Evolutionary conservation across 2,329 filamentous ascomycete genomes (phyloP), one percentile per base, ranked within the genome.

Genomic region (Hypoxylon sp.): DNA sequence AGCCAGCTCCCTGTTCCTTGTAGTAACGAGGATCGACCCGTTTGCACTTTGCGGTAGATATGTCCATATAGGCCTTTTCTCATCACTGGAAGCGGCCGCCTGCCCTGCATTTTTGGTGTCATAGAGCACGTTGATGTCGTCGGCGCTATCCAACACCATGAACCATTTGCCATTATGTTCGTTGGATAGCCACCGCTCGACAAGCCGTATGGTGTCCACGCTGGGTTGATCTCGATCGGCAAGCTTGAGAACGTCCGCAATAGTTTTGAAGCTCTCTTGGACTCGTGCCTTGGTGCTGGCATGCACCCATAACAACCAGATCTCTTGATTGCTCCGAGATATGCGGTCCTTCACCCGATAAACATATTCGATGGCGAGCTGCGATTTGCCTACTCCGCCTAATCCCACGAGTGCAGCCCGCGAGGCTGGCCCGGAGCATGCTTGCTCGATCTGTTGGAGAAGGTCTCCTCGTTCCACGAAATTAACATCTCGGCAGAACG

Each of bases 1-100:
- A 12, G 22, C 42, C 4, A 26, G 11, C 11, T 45, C 42, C 9
- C 11, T 45, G 18, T 45, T 22, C 26, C 42, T 22, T 4, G 22
- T 22, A 4, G 42, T 45, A 14, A 45, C 14, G 14, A 45, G 18
- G 20, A 45, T 45, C n/a, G 42, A 45, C 20, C 42, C 42, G 14
- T 45, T 45, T 24, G 11, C 20, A n/a, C 42, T 45, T 26, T 45
- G 22, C 6, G 42, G 42, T 11, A 45, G 42, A 45, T 45, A 45
- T 12, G 18, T 45, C 6, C 11, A 22, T 6, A 26, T 8, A 0
- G 42, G 18, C 14, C 20, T 24, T 18, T 40, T 18, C 36, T 40
- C 36, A 9, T 40, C 36, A 5, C 3, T 16, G n/a, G 5, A 16
- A 9, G 36, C 16, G 36, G 1, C 6, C 8, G 4, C 18, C 16